Evolutionary conservation across 2,329 filamentous ascomycete species (phyloP), one percentile per base, ranked within the genome.

Genomic region (Sarocladium kiliense): DNA sequence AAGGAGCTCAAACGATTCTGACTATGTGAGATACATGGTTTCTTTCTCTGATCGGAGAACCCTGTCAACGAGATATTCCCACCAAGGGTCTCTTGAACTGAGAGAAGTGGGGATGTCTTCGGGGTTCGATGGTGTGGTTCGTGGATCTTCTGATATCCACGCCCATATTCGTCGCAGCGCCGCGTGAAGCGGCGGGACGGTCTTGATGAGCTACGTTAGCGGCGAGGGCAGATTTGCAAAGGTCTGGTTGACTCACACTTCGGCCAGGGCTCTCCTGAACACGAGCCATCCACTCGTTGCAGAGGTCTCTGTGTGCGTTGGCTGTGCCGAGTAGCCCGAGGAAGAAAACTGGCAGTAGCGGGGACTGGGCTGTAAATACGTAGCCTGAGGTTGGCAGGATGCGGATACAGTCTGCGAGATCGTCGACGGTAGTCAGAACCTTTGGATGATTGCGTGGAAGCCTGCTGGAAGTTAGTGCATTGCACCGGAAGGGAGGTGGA

Each of bases 361-460:
- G 72, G 4, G 72, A 71, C 53, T 74, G 72, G 1, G 72, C 71
- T 11, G 72, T 74, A 50, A 74, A 74, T 2, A 70, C 61, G 19
- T 61, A 62, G 6, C 72, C 72, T 3, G 69, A 72, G 1, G 72
- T 74, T 2, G 72, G 72, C 71, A 74, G 72, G 7, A 73, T 67
- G 2, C 58, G 60, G 18, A 74, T 71, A 53, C 71, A 72, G 55
- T 58, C 63, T 5, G 67, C 67, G n/a, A 74, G 61, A 32, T 72
- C 65, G 0, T 54, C 37, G 12, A 74, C 27, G 19, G 66, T 68
- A 19, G 56, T 32, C 10, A 74, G 18, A 11, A 74, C 68, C 0
- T 66, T 63, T 0, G 63, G 62, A 36, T 74, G 69, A n/a, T 66
- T 67, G 19, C 72, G 66, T 39, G 72, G 71, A 1, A 73, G 59